Percentiles rank a stretch among this genome's conserved stretches.
These are phyloP conservation scores for Termitomyces sp. DNA, from an alignment of 768 basidiomycete species.

Conservation along the genomic window DNA sequence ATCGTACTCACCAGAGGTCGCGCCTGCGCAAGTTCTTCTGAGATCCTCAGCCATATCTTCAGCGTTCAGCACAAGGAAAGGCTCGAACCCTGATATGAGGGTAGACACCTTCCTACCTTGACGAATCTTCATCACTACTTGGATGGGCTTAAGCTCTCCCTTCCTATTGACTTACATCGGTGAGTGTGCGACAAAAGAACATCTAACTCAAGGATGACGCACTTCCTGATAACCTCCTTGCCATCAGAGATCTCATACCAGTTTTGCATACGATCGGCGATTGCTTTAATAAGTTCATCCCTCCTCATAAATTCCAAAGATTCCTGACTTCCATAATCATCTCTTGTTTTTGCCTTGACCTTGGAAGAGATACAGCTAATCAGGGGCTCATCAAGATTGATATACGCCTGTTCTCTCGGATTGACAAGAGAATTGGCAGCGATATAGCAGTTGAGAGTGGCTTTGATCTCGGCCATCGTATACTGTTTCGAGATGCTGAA, in stretches of 20 bases:
- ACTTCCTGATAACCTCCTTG: constrained; percentile 58
- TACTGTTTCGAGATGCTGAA: constrained; percentile 50
- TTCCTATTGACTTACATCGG: constrained; percentile 44
- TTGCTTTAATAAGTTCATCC: constrained; percentile 50
- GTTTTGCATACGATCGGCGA: constrained; percentile 65
- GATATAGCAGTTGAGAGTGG: constrained; percentile 60
- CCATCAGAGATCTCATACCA: constrained; percentile 68
- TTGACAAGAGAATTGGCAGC: constrained; percentile 57
- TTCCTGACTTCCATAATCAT: constrained; percentile 10
- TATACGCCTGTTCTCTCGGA: constrained; percentile 56
- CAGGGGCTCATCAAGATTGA: constrained; percentile 59
- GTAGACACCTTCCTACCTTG: constrained; percentile 78
- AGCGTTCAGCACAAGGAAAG: constrained; percentile 58
- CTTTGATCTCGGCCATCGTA: constrained; percentile 49
- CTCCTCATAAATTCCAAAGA: constrained; percentile 55
- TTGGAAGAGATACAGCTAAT: constrained; percentile 30
- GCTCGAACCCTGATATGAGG: constrained; percentile 74
- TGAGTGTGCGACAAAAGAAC: background rate
- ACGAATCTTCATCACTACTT: constrained; percentile 64
- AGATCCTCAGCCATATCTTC: constrained; percentile 78
- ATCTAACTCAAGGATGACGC: constrained; percentile 12
- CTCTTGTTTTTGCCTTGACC: constrained; percentile 25
- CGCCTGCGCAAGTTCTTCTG: constrained; percentile 68
- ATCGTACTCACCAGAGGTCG: constrained; percentile 59
- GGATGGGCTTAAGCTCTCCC: constrained; percentile 67